Conservation (phyloP, 78 protist species). For the Mastigamoeba balamuthi region DNA sequence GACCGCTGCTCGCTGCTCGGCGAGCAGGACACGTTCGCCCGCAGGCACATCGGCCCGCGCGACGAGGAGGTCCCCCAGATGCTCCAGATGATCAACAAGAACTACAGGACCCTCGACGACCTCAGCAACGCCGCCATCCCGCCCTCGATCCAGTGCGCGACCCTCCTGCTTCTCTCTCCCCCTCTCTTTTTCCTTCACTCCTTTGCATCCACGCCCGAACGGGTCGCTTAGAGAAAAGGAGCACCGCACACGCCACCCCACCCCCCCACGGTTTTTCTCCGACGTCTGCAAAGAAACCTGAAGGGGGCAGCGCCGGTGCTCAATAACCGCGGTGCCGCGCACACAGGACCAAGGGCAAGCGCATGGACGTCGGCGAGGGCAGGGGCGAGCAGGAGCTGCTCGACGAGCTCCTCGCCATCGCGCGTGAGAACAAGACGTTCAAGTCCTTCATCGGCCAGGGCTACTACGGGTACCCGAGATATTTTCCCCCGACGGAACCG, state of each 20-base stretch:
- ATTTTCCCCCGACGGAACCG: not conserved
- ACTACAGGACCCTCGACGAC: constrained; percentile 37
- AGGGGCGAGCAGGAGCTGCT: constrained; percentile 15
- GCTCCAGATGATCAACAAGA: constrained; percentile 36
- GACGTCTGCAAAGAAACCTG: not conserved
- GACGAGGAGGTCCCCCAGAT: constrained; percentile 36
- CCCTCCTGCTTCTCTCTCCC: not conserved
- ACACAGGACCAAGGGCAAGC: not conserved
- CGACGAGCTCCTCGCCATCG: not conserved
- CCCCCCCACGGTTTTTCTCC: constrained; percentile 16
- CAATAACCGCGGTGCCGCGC: not conserved
- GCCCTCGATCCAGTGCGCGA: constrained; percentile 3
- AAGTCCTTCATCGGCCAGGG: constrained; percentile 70
- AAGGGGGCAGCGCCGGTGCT: not conserved
- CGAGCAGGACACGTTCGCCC: constrained; percentile 52
- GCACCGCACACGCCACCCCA: not conserved
- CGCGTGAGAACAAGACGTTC: constrained; percentile 29
- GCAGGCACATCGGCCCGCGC: constrained; percentile 73
- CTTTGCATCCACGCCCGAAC: not conserved
- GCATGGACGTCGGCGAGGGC: not conserved
- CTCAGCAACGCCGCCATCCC: constrained; percentile 65
- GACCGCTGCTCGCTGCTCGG: not conserved
- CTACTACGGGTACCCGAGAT: not conserved
- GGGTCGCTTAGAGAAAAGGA: not conserved
- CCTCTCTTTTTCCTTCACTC: not conserved